Evolutionary conservation across 306 rosid species (phyloP).

Genomic region (Vigna nakashimae): DNA sequence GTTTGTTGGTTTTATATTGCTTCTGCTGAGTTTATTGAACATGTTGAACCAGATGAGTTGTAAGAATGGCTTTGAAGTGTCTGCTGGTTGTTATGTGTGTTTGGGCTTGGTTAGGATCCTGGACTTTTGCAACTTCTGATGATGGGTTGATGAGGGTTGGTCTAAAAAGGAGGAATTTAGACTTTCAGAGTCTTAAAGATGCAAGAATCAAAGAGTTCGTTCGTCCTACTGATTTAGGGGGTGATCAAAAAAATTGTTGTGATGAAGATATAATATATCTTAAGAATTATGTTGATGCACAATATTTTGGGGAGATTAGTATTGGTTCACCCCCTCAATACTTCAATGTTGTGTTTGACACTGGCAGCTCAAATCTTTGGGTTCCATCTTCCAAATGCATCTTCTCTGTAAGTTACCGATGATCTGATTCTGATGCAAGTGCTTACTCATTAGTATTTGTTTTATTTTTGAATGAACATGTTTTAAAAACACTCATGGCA

Average conservation of each 20-base stretch:
- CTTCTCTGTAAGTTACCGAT: constrained; percentile 64
- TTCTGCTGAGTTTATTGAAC: constrained; percentile 28
- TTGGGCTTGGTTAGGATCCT: constrained; percentile 45
- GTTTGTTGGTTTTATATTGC: not conserved
- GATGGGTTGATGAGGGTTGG: constrained; percentile 50
- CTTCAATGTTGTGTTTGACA: constrained; percentile 76
- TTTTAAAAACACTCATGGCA: constrained; percentile 9
- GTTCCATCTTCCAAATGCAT: constrained; percentile 79
- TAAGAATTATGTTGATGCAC: constrained; percentile 72
- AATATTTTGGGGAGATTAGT: constrained; percentile 76
- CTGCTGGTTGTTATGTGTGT: constrained; percentile 39
- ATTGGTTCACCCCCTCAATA: constrained; percentile 78
- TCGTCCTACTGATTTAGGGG: constrained; percentile 16
- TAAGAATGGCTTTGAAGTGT: constrained; percentile 42
- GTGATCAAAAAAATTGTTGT: not conserved
- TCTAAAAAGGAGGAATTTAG: constrained; percentile 50
- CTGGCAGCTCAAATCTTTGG: constrained; percentile 85
- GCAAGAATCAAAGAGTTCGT: constrained; percentile 45
- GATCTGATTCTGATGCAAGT: constrained; percentile 10
- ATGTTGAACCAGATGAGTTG: constrained; percentile 49
- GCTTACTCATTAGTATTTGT: not conserved
- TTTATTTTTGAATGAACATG: constrained; percentile 2
- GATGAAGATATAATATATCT: constrained; percentile 50
- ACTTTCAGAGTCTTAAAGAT: constrained; percentile 41
- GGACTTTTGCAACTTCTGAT: constrained; percentile 52